These are phyloP conservation scores for Pinus albicaulis DNA, from an alignment of 75 land plant genomes.

Conservation along the genomic window DNA sequence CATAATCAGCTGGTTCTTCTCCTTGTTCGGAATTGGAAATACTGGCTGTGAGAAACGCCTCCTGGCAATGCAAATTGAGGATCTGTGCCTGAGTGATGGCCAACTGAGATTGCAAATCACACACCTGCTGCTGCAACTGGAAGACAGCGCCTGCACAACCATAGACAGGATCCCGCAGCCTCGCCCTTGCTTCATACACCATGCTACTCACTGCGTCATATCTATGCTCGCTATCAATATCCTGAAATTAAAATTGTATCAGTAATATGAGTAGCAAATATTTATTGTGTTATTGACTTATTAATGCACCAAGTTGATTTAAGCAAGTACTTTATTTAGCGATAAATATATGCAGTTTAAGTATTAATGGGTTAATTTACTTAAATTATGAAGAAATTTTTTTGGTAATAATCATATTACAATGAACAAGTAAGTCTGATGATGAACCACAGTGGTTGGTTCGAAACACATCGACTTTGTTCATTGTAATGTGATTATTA, in stretches of 20 bases:
- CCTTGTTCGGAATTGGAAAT: not conserved
- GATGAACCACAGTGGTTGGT: no score
- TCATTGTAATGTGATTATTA: no score
- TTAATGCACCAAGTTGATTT: no score
- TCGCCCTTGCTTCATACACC: constrained; percentile 37
- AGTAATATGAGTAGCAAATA: no score
- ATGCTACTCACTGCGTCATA: constrained; percentile 37
- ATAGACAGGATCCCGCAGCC: constrained; percentile 36
- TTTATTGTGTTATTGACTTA: no score
- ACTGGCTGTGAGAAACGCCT: not conserved
- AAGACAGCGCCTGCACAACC: constrained; percentile 36
- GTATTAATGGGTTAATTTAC: no score
- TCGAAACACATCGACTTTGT: no score
- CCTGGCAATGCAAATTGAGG: constrained; percentile 7
- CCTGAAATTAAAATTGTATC: constrained; percentile 1
- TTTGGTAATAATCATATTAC: no score
- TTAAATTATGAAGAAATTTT: no score
- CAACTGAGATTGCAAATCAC: constrained; percentile 22
- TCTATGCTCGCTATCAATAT: constrained; percentile 18
- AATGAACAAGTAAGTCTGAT: no score
- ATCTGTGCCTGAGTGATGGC: constrained; percentile 26
- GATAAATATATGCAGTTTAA: no score
- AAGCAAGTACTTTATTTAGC: no score
- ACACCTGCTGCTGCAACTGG: constrained; percentile 33
- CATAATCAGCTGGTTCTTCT: not conserved